Evolutionary conservation across 768 basidiomycete genomes (phyloP).

Genomic region (Pholiota conissans): DNA sequence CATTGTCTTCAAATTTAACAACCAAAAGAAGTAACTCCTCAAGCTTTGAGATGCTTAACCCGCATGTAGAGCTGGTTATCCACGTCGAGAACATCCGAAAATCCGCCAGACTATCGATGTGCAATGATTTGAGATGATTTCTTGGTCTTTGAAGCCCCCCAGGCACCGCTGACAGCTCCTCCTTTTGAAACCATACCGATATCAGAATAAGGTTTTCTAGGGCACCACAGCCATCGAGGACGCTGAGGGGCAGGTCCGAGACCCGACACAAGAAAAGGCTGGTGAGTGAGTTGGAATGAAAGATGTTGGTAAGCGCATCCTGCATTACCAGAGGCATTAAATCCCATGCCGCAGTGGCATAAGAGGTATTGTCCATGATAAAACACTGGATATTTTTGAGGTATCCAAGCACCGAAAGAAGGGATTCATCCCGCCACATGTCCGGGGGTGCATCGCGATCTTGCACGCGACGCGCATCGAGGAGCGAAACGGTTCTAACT

Average conservation of each 20-base stretch:
- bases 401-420: neutral
- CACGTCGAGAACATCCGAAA: conserved; percentile 2
- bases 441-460: too few species aligned
- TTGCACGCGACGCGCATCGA: neutral
- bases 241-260: neutral
- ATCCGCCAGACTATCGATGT: neutral
- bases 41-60: neutral
- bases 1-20: conserved; percentile 3
- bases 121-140: conserved; percentile 5
- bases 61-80: neutral
- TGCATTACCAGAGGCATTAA: neutral
- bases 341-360: neutral
- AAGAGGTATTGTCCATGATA: neutral
- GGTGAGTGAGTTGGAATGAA: neutral
- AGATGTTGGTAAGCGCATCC: neutral
- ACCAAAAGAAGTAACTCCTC: neutral
- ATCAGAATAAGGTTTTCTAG: conserved; percentile 1
- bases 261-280: conserved; percentile 4
- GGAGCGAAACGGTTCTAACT: neutral
- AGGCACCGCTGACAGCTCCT: neutral
- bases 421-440: too few species aligned
- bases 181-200: neutral
- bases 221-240: neutral
- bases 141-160: neutral
- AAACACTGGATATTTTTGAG: neutral